Percentiles rank a stretch among this genome's conserved stretches.
Evolutionary conservation across 2,329 filamentous ascomycete species (phyloP).

Genomic region (Annulohypoxylon truncatum): DNA sequence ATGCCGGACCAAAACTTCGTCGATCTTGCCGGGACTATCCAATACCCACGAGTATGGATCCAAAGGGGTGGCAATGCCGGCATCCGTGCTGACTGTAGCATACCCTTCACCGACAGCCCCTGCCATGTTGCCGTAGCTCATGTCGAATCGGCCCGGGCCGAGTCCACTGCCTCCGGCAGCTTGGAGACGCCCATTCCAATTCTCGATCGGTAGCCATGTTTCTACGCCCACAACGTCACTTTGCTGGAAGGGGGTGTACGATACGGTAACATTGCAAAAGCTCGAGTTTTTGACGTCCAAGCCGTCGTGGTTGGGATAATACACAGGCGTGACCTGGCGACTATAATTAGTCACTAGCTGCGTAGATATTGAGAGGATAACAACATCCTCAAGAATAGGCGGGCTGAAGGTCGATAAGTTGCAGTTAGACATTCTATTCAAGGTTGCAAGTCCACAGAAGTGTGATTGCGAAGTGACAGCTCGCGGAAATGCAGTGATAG

Average conservation of each 20-base stretch:
- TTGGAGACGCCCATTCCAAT: constrained; percentile 55
- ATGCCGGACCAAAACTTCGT: constrained; percentile 46
- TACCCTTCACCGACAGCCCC: constrained; percentile 44
- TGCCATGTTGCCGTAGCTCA: constrained; percentile 36
- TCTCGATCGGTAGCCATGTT: constrained; percentile 51
- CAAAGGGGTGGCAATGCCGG: constrained; percentile 37
- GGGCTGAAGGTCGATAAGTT: constrained; percentile 4
- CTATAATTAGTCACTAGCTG: constrained; percentile 37
- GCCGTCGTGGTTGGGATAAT: constrained; percentile 27
- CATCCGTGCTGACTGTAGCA: constrained; percentile 45
- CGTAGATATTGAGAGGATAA: constrained; percentile 13
- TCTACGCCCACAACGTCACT: constrained; percentile 53
- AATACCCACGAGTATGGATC: constrained; percentile 34
- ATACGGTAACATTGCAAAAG: constrained; percentile 58
- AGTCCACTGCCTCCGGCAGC: constrained; percentile 54
- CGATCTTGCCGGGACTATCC: constrained; percentile 42
- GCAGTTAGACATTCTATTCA: constrained; percentile 20
- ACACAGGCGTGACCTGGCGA: constrained; percentile 22
- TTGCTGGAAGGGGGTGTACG: constrained; percentile 56
- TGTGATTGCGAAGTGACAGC: background rate
- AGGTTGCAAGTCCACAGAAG: background rate
- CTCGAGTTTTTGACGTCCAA: constrained; percentile 24
- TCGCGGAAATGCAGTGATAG: background rate
- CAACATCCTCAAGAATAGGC: constrained; percentile 9
- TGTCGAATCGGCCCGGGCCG: constrained; percentile 43